Evolutionary conservation across 2,329 filamentous ascomycete genomes (phyloP), one percentile per base, ranked within the genome.

Genomic region (Apiospora saccharicola): DNA sequence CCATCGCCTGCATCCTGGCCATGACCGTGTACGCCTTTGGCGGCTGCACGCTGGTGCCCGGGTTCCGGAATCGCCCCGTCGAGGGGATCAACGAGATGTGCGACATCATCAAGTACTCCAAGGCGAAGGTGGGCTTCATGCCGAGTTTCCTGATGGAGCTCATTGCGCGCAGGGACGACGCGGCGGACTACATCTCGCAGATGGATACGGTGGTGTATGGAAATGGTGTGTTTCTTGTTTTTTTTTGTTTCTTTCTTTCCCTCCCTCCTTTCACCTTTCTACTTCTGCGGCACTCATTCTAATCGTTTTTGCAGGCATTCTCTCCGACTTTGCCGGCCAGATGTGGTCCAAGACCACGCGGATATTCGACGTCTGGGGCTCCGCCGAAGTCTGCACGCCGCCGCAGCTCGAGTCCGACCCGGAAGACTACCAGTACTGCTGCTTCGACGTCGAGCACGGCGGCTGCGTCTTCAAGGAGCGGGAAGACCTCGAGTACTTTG

Each of bases 371-470:
- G 34, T 71, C 12, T 73, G 72, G 72, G 72, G 72, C 12, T 46
- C 64, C 41, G 44, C 72, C 41, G 72, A 73, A 34, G 16, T 44
- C 7, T 64, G 68, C 22, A 71, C 64, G 19, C 69, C 67, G 12
- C 72, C 72, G 16, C n/a, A 68, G 12, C 70, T 73, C 49, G 30
- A 51, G 37, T 70, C 64, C 3, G 72, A 71, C 6, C 72, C 72
- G 7, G 72, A 73, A n/a, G 72, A 73, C 24, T 71, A 73, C 67
- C 61, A 51, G 26, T 73, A 73, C 43, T 53, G 53, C 26, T 71
- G 61, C 41, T 73, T 71, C 57, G 67, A 73, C 67, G 8, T 46
- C 34, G 70, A 71, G 13, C 44, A 49, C 8, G 72, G 37, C 26
- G 72, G 72, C 7, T 41, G 71, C 49, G 51, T 43, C 14, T 73